Conservation (phyloP, 225 moss, liverwort and hornwort genomes). For the Pleurozium schreberi region DNA sequence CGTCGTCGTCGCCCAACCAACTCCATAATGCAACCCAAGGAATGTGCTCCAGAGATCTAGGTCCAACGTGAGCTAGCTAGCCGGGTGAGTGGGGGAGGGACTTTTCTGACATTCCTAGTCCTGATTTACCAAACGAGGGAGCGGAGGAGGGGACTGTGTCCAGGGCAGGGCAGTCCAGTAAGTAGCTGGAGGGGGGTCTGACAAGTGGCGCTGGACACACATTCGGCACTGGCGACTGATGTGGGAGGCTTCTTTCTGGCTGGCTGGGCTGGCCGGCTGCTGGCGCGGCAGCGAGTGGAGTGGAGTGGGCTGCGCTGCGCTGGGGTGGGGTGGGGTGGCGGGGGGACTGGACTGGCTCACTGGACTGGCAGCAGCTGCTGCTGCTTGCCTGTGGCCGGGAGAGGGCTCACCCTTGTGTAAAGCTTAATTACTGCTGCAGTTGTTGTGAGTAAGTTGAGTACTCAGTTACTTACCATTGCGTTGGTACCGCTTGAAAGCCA, state of each 20-base stretch:
- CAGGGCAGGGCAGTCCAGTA: neutral
- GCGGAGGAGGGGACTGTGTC: neutral
- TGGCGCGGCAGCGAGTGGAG: neutral
- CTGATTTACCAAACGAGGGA: neutral
- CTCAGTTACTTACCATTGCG: too few relatives aligned
- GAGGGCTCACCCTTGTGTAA: neutral
- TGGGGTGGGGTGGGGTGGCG: neutral
- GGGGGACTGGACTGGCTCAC: neutral
- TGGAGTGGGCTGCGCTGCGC: too few relatives aligned
- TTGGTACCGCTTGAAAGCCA: neutral
- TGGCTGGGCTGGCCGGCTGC: neutral
- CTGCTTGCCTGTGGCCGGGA: neutral
- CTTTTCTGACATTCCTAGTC: neutral
- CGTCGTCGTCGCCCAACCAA: neutral
- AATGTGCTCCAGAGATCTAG: neutral
- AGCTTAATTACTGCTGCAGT: neutral
- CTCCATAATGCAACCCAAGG: neutral
- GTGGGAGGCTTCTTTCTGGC: neutral
- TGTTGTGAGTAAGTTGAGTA: neutral
- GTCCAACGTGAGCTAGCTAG: neutral
- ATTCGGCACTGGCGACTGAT: conserved; percentile 21
- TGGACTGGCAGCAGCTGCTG: neutral
- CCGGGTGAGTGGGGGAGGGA: neutral
- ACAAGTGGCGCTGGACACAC: conserved; percentile 12
- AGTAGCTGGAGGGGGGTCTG: neutral